Percentiles rank a stretch among this genome's conserved stretches.
phyloP scores from a whole-genome alignment of 2,329 filamentous ascomycete species.

The Penicillium sclerotiorum region DNA sequence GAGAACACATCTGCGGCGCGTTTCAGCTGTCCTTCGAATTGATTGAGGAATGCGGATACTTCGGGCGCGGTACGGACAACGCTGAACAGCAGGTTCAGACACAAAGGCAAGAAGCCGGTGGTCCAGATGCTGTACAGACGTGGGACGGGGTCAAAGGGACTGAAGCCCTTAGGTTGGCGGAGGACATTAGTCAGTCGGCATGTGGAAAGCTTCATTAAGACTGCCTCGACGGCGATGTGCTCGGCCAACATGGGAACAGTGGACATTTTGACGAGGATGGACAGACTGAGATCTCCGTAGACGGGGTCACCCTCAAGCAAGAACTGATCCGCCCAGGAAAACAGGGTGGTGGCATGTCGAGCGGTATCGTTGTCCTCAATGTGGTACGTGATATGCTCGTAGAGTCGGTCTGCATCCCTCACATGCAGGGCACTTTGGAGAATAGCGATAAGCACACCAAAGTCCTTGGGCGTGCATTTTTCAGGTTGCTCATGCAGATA shows the following conservation, averaged over 20 bases:
- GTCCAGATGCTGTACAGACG: conserved; percentile 90
- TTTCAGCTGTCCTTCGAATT: conserved; percentile 77
- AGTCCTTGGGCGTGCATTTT: conserved; percentile 72
- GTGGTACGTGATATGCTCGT: conserved; percentile 71
- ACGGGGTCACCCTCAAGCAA: conserved; percentile 78
- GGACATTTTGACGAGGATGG: conserved; percentile 87
- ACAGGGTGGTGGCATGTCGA: conserved; percentile 81
- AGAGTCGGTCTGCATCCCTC: conserved; percentile 72
- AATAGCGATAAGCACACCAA: conserved; percentile 84
- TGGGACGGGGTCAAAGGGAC: conserved; percentile 74
- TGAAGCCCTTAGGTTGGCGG: conserved; percentile 67
- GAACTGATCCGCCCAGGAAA: conserved; percentile 89
- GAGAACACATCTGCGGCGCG: conserved; percentile 75
- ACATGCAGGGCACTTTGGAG: conserved; percentile 81
- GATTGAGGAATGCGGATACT: conserved; percentile 82
- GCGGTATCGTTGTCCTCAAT: conserved; percentile 67
- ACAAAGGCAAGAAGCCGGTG: conserved; percentile 81
- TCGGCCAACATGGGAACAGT: conserved; percentile 80
- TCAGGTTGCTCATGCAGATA: conserved; percentile 75
- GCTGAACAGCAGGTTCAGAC: conserved; percentile 82
- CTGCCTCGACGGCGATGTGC: conserved; percentile 82
- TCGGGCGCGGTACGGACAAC: conserved; percentile 82
- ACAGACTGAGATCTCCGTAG: conserved; percentile 87
- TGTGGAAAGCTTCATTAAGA: conserved; percentile 76
- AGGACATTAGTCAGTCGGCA: conserved; percentile 79